Percentiles rank a stretch among this genome's conserved stretches.
Conservation (phyloP, 257 asterid species). For the Solanum piurae region DNA sequence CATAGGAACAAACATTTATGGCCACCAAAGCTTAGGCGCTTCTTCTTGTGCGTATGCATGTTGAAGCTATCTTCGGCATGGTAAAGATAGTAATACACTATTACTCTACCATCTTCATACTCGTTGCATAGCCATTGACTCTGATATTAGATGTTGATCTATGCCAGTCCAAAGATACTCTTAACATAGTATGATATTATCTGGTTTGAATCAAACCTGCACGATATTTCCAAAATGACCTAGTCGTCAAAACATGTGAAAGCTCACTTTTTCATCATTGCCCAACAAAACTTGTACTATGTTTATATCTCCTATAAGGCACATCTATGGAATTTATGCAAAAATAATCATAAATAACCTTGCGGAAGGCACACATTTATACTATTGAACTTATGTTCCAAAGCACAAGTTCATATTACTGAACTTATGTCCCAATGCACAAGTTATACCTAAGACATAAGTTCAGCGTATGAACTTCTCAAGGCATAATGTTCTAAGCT, state of each 20-base stretch:
- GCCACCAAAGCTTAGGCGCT: background rate
- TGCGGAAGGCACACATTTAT: background rate
- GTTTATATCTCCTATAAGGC: no score
- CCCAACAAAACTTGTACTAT: background rate
- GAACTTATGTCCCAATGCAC: background rate
- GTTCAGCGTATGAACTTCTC: no score
- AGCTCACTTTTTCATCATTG: background rate
- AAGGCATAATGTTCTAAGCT: no score
- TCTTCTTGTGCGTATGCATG: background rate
- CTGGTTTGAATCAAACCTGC: rapidly evolving
- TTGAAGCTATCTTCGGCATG: background rate
- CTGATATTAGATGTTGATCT: background rate
- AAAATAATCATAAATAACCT: no score
- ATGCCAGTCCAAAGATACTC: background rate
- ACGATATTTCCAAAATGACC: background rate
- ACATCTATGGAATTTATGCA: no score
- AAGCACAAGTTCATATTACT: no score
- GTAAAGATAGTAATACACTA: background rate
- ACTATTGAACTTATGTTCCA: background rate
- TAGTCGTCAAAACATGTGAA: rapidly evolving
- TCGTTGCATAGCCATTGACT: background rate
- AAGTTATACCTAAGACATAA: background rate
- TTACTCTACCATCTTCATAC: background rate
- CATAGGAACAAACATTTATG: background rate
- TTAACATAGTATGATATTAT: background rate